Evolutionary conservation across 108 stramenopile species (phyloP), one percentile per base, ranked within the genome.

Genomic region (Fistulifera solaris): DNA sequence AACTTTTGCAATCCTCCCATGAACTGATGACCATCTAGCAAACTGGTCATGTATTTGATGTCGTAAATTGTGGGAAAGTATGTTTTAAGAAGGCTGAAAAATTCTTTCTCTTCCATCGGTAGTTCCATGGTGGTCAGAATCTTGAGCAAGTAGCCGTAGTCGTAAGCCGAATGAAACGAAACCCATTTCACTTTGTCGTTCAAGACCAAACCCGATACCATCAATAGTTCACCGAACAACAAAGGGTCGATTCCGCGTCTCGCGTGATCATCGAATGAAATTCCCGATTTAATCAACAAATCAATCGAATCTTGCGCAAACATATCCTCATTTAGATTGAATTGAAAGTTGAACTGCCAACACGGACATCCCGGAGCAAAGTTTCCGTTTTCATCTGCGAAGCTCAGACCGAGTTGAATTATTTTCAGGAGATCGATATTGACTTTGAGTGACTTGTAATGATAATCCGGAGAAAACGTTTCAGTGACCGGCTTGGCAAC

Each of bases 271-370:
- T 85, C 78, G 52, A 99, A 96, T 49, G 93, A 89, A 49, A 99
- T 97, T 14, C 99, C 99, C 7, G 86, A 87, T 35, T 84, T 67
- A 28, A 89, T 81, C 59, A 99, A 68, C 50, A 98, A 77, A 66
- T 97, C 94, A 62, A 99, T 99, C 26, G 91, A 93, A 61, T 98
- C 99, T 61, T 97, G 95, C 0, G 97, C 97, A 76, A 95, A 98
- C 88, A 98, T 97, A 74, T 99, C 99, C 54, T 89, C 94, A 27
- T 73, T 73, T 35, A 98, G 62, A 59, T 78, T 77, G 64, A 98
- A 99, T 52, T 80, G 71, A 67, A 99, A 98, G 75, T 99, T 98
- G 76, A 99, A 97, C 71, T 99, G 99, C 97, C 96, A 99, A 66
- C 92, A 94, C 44, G 92, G 89, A 80, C 96, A 97, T 49, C 83